Evolutionary conservation across 78 protist species (phyloP).

Genomic region (Cyanophora paradoxa): DNA sequence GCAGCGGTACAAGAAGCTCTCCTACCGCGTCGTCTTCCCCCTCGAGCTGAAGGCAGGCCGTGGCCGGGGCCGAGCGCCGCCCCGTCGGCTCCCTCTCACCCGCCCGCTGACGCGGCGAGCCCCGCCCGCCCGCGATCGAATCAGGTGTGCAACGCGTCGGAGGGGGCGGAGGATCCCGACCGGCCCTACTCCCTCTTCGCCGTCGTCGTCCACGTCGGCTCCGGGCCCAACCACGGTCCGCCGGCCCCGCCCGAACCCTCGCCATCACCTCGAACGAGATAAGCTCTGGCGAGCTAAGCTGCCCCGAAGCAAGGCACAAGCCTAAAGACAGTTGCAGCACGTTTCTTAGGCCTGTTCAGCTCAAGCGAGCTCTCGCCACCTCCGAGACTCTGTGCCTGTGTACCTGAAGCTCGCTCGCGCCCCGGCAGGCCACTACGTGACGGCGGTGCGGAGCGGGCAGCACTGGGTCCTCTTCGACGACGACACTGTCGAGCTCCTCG

Average conservation of each 20-base stretch:
- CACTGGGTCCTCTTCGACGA: slow-evolving; percentile 77
- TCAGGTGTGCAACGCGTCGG: neutral
- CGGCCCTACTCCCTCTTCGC: slow-evolving; percentile 58
- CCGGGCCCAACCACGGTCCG: slow-evolving; percentile 74
- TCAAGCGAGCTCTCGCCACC: no score
- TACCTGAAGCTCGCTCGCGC: no score
- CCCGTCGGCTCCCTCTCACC: neutral
- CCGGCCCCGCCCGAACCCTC: no score
- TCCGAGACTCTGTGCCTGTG: no score
- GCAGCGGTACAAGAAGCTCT: slow-evolving; percentile 55
- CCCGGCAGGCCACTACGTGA: slow-evolving; percentile 77
- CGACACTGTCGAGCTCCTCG: slow-evolving; percentile 49
- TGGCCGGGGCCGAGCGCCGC: no score
- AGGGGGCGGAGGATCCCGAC: slow-evolving; percentile 53
- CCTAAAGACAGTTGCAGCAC: no score
- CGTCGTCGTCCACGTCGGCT: slow-evolving; percentile 80
- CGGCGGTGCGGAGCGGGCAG: slow-evolving; percentile 39
- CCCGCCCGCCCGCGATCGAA: neutral
- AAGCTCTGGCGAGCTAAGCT: no score
- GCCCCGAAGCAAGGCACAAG: no score
- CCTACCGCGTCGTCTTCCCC: slow-evolving; percentile 82
- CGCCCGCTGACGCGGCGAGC: neutral
- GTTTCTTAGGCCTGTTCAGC: no score
- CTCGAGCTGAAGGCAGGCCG: slow-evolving; percentile 58
- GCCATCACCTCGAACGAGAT: no score